These are phyloP conservation scores for Termitomyces sp. DNA, from an alignment of 768 basidiomycete genomes.

Conservation along the genomic window DNA sequence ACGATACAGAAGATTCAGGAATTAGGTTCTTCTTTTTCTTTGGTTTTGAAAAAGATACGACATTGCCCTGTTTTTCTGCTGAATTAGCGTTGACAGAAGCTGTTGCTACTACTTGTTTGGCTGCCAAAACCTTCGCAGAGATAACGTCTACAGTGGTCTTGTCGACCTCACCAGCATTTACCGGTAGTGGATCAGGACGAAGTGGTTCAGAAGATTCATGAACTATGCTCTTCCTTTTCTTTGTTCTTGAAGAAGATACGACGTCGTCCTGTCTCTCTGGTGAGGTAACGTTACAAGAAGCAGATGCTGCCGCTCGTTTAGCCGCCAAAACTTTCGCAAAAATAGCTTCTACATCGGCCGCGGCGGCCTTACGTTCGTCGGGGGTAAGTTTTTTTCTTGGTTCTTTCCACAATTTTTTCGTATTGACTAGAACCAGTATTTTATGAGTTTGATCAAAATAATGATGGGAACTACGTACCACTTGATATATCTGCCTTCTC, in stretches of 20 bases:
- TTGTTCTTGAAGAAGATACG: not conserved
- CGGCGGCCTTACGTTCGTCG: constrained; percentile 9
- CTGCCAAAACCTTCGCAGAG: constrained; percentile 11
- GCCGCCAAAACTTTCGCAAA: constrained; percentile 13
- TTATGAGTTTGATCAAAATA: not conserved
- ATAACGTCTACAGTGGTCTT: constrained; percentile 13
- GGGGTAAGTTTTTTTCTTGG: not conserved
- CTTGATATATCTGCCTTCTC: not conserved
- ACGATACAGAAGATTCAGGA: not conserved
- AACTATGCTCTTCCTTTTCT: not conserved
- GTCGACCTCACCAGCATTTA: constrained; percentile 5
- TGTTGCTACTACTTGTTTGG: constrained; percentile 7
- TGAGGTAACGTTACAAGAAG: not conserved
- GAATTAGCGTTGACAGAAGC: not conserved
- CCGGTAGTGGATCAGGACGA: not conserved
- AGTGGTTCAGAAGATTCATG: not conserved
- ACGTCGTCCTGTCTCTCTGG: not conserved
- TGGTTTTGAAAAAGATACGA: not conserved
- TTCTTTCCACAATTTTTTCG: constrained; percentile 6
- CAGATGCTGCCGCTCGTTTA: constrained; percentile 6
- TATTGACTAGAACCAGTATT: not conserved
- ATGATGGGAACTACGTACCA: not conserved
- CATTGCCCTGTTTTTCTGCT: not conserved
- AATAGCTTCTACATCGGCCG: constrained; percentile 13
- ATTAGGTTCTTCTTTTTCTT: not conserved